Conservation (phyloP, 2,329 filamentous ascomycete species). For the Botrytis hyacinthi region DNA sequence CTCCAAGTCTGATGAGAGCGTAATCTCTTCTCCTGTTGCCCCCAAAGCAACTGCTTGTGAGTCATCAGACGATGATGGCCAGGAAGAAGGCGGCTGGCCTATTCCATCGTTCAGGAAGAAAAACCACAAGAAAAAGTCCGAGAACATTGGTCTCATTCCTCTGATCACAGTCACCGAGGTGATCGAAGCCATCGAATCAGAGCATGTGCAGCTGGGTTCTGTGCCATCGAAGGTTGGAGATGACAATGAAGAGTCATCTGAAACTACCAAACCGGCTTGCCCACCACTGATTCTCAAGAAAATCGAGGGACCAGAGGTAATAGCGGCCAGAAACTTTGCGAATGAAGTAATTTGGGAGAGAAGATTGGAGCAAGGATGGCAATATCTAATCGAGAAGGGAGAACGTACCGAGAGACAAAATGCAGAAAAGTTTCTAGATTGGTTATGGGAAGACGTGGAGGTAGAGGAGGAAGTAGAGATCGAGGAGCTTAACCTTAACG, state of each 20-base stretch:
- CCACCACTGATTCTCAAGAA: background rate
- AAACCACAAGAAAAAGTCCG: rapidly evolving
- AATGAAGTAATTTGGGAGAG: conserved; percentile 23
- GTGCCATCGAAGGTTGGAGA: background rate
- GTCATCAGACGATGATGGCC: background rate
- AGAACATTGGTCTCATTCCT: background rate
- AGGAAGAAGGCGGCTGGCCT: background rate
- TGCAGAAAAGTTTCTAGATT: background rate
- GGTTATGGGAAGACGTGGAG: conserved; percentile 1
- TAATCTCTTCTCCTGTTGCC: no score
- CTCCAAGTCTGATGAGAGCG: background rate
- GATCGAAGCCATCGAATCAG: background rate
- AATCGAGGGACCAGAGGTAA: background rate
- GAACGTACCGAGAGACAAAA: background rate
- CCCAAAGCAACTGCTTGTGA: no score
- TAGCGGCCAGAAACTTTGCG: conserved; percentile 24
- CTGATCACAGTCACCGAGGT: background rate
- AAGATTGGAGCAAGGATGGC: conserved; percentile 27
- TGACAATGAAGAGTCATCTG: background rate
- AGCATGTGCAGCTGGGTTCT: background rate
- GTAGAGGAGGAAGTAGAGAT: conserved; percentile 5
- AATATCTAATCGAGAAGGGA: conserved; percentile 2
- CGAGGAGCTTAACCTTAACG: background rate
- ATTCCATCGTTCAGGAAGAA: background rate
- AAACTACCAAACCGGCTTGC: background rate